Evolutionary conservation across 2,329 filamentous ascomycete genomes (phyloP), one percentile per base, ranked within the genome.

Genomic region (Incumbomyces lentus): DNA sequence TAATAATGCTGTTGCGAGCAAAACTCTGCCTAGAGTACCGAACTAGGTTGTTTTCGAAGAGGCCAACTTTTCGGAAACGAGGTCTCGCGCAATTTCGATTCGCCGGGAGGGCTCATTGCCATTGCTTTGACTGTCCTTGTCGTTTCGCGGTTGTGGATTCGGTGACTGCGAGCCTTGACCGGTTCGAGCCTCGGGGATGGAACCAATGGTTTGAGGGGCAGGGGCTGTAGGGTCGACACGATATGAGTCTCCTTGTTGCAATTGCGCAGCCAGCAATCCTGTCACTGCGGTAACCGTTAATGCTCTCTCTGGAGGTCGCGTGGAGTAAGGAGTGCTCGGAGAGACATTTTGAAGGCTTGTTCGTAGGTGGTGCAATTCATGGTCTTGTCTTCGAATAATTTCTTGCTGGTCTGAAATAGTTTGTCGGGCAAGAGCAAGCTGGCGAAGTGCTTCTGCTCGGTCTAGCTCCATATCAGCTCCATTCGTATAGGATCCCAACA

Each of bases 371-470:
- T 37, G 42, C 18, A 45, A 30, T n/a, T 45, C 33, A 19, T 45
- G n/a, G 26, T 45, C 42, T 31, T 45, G 42, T 17, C 22, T 33
- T 30, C 42, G 36, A 26, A 45, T 40, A 17, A 47, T 40, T 8
- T 36, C 50, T 14, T 49, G 50, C 38, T 50, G 42, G 30, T 52
- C 48, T n/a, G 41, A 40, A 2, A 50, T 42, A 8, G 39, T 33
- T 26, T 45, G 40, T n/a, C 39, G 47, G n/a, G 46, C 50, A 12
- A 46, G 18, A 12, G 41, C 39, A 17, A 43, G 30, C 29, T 45
- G 42, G n/a, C 42, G 32, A 31, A 36, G 29, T 5, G 42, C 42
- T 19, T 45, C 42, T 11, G 22, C 30, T 38, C 18, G 32, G 33
- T 36, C 34, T 12, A 45, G 34, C 12, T 38, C 42, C 2, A 16